Evolutionary conservation across 345 rosid species (phyloP).

Genomic region (Euphorbia peplus): DNA sequence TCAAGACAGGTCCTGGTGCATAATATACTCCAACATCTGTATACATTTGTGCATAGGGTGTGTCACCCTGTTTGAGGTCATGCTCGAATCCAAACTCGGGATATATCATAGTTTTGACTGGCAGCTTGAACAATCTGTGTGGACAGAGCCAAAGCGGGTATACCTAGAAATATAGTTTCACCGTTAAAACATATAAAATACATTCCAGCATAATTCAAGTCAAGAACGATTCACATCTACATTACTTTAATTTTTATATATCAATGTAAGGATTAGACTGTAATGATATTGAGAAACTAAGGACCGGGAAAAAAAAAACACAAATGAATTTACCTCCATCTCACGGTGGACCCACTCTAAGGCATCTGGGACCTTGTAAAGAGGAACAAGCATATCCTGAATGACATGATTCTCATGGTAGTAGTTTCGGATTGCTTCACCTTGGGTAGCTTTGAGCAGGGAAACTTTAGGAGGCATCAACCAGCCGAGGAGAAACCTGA

Average conservation of each 20-base stretch:
- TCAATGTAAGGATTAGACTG: no score
- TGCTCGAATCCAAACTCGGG: slow-evolving; percentile 96
- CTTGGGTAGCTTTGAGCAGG: slow-evolving; percentile 96
- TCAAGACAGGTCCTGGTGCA: slow-evolving; percentile 86
- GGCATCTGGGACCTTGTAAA: slow-evolving; percentile 94
- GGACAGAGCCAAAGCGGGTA: slow-evolving; percentile 99
- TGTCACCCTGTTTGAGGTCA: slow-evolving; percentile 84
- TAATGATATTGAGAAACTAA: not conserved
- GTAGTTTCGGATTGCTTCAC: slow-evolving; percentile 95
- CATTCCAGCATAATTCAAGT: not conserved
- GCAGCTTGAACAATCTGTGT: slow-evolving; percentile 80
- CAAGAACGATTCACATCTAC: no score
- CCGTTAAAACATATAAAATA: not conserved
- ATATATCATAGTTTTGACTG: slow-evolving; percentile 80
- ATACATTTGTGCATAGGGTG: slow-evolving; percentile 87
- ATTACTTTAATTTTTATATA: no score
- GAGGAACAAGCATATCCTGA: slow-evolving; percentile 99
- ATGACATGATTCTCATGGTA: slow-evolving; percentile 98
- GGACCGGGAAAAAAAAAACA: not conserved
- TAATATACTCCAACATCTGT: slow-evolving; percentile 96
- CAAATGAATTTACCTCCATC: slow-evolving; percentile 93
- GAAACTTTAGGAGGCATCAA: slow-evolving; percentile 99
- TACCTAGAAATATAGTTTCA: slow-evolving; percentile 38
- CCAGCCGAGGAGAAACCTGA: slow-evolving; percentile 94
- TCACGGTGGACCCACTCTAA: slow-evolving; percentile 89